Evolutionary conservation across 768 basidiomycete genomes (phyloP), one percentile per base, ranked within the genome.

Genomic region (Rhizopogon rudus): DNA sequence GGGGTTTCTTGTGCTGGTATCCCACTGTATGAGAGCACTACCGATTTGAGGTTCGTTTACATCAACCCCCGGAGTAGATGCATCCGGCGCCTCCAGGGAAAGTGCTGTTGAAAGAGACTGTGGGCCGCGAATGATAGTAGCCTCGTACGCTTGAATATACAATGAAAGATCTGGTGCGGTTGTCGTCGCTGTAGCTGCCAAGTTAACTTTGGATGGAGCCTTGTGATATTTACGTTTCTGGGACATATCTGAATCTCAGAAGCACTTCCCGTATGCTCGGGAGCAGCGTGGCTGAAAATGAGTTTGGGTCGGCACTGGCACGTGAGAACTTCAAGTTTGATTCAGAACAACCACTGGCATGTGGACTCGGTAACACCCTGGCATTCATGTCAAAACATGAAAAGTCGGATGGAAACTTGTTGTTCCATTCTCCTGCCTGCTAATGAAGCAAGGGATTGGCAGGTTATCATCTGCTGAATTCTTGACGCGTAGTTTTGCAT

Each of bases 101-200:
- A 59, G 64, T 3, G 75, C 75, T 1, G 78, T 73, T 8, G 67
- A 58, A 3, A 58, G 60, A 1, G 79, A 81, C 16, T 70, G 67
- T 0, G 80, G 72, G 2, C 86, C 83, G 16, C 79, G 79, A 4
- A 85, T 66, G 20, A 94, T 70, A 48, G 88, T 84, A 5, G 88
- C 88, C 69, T 94, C 92, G 65, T 91, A 79, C 0, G 88, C 92
- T 60, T 85, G 82, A 35, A 92, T 71, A 57, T 74, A 80, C 3
- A 84, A 70, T 29, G 62, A 63, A 37, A 69, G 62, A 48, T 75
- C 70, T 31, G 48, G 44, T 25, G 49, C 6, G 9, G n/a, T 29
- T 51, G 13, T 17, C 10, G 44, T 25, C 2, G 20, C 17, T n/a
- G 52, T 20, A 16, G 52, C 14, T 2, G 25, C 9, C 16, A 35